Conservation (phyloP, 2,329 filamentous ascomycete genomes). For the Talaromyces sp. region DNA sequence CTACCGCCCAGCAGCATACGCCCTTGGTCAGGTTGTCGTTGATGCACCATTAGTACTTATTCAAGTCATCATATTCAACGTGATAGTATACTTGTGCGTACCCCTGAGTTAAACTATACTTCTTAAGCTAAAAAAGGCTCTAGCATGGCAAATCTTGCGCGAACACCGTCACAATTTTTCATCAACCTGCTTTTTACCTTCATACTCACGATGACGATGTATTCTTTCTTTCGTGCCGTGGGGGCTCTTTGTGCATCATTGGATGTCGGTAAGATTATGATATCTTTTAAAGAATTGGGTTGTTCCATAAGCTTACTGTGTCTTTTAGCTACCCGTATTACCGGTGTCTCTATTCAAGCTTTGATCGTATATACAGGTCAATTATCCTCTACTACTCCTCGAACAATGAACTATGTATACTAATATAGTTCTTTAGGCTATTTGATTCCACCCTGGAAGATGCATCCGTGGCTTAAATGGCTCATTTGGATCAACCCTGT, state of each 20-base stretch:
- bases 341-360: conserved; percentile 53
- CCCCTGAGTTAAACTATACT: accelerated
- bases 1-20: conserved; percentile 64
- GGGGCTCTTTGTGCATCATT: conserved; percentile 54
- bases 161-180: conserved; percentile 64
- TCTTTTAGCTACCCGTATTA: conserved; percentile 50
- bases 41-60: conserved; percentile 61
- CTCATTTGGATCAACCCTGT: conserved; percentile 68
- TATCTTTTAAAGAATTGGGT: too few species aligned
- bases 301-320: too few species aligned
- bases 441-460: conserved; percentile 62
- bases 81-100: conserved; percentile 61
- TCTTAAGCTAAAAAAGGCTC: background rate
- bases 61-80: conserved; percentile 61
- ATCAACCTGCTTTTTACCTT: conserved; percentile 61
- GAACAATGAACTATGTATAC: background rate
- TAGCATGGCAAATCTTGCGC: conserved; percentile 58
- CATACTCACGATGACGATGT: conserved; percentile 57
- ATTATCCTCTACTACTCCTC: background rate
- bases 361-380: conserved; percentile 62
- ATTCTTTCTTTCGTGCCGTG: conserved; percentile 56
- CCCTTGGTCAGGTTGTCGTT: conserved; percentile 60
- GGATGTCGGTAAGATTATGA: conserved; percentile 45
- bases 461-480: conserved; percentile 68
- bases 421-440: conserved; percentile 49